Base-by-base conservation (phyloP, 1,139 yeast genomes). In the Hansenula sp. region DNA sequence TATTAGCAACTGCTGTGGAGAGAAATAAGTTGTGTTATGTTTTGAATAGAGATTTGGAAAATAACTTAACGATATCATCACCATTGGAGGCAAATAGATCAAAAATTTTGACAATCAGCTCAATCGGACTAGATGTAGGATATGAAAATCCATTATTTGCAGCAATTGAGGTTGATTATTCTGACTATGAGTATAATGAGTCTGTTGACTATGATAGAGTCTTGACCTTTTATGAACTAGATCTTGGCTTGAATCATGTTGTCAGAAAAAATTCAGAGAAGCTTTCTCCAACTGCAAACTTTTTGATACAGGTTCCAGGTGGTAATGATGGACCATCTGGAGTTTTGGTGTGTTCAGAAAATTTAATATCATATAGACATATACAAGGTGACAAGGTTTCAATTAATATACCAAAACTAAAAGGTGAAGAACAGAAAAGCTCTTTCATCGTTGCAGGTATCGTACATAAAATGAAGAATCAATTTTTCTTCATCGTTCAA, bases 141-240 rank as follows among this genome's bases (percentile, higher is more conserved):
- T 82, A 71, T 56, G 92, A 82, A 17, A 88, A 88, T 56, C 97
- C 98, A 0, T 57, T 77, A 7, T 89, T 88, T 70, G 95, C 88
- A 0, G 74, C 92, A 0, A 62, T 92, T 17, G 97, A 92, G 57
- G 66, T 75, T n/a, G 85, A 79, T 40, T 72, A 76, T 47, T 50
- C 60, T 13, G 58, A 55, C 2, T 51, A 47, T 39, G 57, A 51
- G 25, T 48, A 44, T 6, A 38, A 42, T 18, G 43, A 47, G 9
- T 34, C 32, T 8, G 31, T 42, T 29, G 47, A 48, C n/a, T 50
- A 45, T 40, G 44, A 53, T 35, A 64, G 63, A 39, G 53, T 57
- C 31, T 62, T 90, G 43, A 73, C 77, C 9, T 83, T 75, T 58
- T 90, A 90, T 61, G 94, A 87, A 55, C 65, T 90, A 25, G 97